These are phyloP conservation scores for Crithidia brevicula DNA, from an alignment of 208 protist genomes.

Conservation along the genomic window DNA sequence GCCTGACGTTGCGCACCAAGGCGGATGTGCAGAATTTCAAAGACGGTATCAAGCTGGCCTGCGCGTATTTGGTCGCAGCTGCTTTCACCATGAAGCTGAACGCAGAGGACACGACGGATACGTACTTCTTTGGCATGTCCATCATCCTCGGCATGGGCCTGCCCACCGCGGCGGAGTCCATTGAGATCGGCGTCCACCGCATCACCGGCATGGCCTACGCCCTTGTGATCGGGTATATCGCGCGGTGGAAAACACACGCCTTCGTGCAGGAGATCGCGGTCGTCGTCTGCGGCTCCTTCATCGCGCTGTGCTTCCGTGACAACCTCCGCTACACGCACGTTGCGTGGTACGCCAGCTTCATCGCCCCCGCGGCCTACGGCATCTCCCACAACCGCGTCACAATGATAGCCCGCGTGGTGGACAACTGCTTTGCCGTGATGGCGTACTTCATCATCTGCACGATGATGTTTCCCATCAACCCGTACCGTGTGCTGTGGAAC, in stretches of 20 bases:
- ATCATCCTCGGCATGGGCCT: conserved; percentile 65
- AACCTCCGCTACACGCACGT: conserved; percentile 54
- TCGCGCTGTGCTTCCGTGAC: conserved; percentile 37
- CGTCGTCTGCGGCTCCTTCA: conserved; percentile 35
- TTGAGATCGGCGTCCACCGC: conserved; percentile 59
- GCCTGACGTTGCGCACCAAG: conserved; percentile 50
- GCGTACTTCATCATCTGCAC: conserved; percentile 62
- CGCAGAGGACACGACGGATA: conserved; percentile 31
- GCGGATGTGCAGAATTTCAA: conserved; percentile 44
- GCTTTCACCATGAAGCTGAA: conserved; percentile 52
- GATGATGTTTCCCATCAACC: conserved; percentile 64
- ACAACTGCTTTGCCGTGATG: conserved; percentile 54
- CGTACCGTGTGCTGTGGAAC: conserved; percentile 64
- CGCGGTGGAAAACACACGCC: conserved; percentile 37
- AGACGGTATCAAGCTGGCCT: conserved; percentile 59
- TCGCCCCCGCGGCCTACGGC: conserved; percentile 46
- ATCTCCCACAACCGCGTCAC: conserved; percentile 32
- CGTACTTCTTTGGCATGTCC: conserved; percentile 66
- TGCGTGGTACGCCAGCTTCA: conserved; percentile 50
- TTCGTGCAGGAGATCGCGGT: conserved; percentile 41
- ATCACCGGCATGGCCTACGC: conserved; percentile 55
- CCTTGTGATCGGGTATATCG: conserved; percentile 49
- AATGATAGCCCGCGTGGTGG: conserved; percentile 50
- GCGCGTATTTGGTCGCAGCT: conserved; percentile 48
- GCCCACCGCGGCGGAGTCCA: conserved; percentile 53